Conservation (phyloP, 2,329 filamentous ascomycete genomes). For the Penicillium sp. region DNA sequence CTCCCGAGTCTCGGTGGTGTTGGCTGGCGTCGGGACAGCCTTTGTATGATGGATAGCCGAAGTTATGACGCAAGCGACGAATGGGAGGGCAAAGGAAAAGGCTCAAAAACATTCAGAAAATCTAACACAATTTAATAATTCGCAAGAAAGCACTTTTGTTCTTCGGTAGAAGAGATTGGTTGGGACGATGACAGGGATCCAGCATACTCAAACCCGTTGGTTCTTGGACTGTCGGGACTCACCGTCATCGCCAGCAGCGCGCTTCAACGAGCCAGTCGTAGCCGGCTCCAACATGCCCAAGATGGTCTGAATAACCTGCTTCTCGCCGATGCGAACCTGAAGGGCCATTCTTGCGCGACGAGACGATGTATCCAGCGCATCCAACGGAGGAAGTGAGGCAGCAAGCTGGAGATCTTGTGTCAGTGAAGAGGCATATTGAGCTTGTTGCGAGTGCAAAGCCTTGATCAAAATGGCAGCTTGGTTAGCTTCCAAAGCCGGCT, state of each 20-base stretch:
- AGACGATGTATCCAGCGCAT: constrained; percentile 34
- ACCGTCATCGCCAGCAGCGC: constrained; percentile 26
- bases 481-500: constrained; percentile 29
- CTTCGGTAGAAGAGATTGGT: constrained; percentile 9
- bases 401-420: constrained; percentile 52
- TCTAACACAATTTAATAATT: constrained; percentile 32
- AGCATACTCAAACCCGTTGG: constrained; percentile 23
- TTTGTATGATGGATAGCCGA: constrained; percentile 39
- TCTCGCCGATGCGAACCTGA: constrained; percentile 71
- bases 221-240: constrained; percentile 32
- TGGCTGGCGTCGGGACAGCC: constrained; percentile 13
- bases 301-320: constrained; percentile 62
- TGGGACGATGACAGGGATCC: not conserved
- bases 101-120: constrained; percentile 32
- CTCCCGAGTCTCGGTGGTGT: constrained; percentile 14
- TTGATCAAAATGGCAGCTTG: constrained; percentile 38
- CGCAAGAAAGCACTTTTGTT: constrained; percentile 19
- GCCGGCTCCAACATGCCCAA: constrained; percentile 40
- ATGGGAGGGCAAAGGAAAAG: constrained; percentile 21
- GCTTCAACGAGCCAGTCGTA: constrained; percentile 30
- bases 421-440: constrained; percentile 57
- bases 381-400: constrained; percentile 30
- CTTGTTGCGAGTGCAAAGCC: constrained; percentile 39
- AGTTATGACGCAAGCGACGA: constrained; percentile 39
- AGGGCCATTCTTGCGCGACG: constrained; percentile 60